These are phyloP conservation scores for Myriosclerotinia curreyana DNA, from an alignment of 2,329 filamentous ascomycete species.

Conservation along the genomic window DNA sequence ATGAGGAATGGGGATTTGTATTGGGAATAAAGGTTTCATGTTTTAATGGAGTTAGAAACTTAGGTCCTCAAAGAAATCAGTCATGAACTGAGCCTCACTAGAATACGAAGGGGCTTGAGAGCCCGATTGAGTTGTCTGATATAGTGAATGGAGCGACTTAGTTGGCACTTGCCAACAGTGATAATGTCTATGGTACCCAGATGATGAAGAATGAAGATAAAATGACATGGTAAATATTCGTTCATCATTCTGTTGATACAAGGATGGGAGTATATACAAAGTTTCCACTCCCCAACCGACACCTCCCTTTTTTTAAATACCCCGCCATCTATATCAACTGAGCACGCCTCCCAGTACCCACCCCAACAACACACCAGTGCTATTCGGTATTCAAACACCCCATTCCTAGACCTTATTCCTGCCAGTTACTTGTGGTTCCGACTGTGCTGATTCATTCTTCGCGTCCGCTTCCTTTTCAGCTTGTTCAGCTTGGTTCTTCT, in stretches of 20 bases:
- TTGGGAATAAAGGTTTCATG: too few species aligned
- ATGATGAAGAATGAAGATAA: too few species aligned
- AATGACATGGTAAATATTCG: background rate
- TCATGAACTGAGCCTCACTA: too few species aligned
- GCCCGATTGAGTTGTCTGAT: background rate
- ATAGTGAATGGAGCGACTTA: background rate
- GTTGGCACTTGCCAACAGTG: background rate
- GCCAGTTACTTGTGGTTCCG: background rate
- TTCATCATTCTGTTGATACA: slow-evolving; percentile 7
- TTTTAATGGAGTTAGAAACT: too few species aligned
- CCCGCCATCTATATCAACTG: background rate
- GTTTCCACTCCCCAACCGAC: background rate
- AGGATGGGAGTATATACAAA: background rate
- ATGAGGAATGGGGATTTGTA: too few species aligned
- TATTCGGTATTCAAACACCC: background rate
- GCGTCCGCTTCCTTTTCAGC: slow-evolving; percentile 23
- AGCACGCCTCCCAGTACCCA: background rate
- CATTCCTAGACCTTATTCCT: background rate
- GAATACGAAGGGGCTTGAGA: too few species aligned
- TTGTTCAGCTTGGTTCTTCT: slow-evolving; percentile 24
- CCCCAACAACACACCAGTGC: background rate
- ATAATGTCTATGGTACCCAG: background rate
- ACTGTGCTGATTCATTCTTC: slow-evolving; percentile 9
- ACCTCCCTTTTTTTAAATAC: background rate
- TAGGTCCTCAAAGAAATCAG: too few species aligned